phyloP scores from a whole-genome alignment of 805 yeast species.

The Wickerhamiella galacta region DNA sequence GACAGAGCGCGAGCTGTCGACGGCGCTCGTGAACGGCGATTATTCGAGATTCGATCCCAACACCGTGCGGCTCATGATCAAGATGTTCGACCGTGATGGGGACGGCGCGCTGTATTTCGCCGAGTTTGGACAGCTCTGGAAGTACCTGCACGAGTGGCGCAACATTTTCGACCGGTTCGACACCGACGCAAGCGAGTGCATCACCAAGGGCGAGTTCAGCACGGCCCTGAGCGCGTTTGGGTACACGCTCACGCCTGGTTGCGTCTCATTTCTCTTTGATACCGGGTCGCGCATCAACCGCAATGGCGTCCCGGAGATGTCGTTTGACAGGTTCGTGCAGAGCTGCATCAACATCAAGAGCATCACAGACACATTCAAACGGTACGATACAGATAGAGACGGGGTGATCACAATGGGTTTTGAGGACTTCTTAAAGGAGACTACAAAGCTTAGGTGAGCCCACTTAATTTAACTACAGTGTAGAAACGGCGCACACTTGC shows the following conservation, averaged over 20 bases:
- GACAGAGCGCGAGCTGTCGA: constrained; percentile 39
- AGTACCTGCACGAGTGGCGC: constrained; percentile 49
- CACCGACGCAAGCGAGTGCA: constrained; percentile 37
- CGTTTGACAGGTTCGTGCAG: constrained; percentile 72
- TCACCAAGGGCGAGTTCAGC: constrained; percentile 50
- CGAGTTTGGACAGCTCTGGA: constrained; percentile 53
- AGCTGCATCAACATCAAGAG: constrained; percentile 60
- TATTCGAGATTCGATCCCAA: constrained; percentile 43
- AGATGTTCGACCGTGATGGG: constrained; percentile 38
- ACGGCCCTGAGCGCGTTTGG: constrained; percentile 49
- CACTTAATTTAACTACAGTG: too few relatives aligned
- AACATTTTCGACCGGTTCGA: constrained; percentile 48
- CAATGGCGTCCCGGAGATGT: constrained; percentile 26
- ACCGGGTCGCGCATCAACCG: constrained; percentile 30
- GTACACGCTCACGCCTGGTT: constrained; percentile 39
- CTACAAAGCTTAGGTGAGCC: constrained; percentile 16
- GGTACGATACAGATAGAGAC: constrained; percentile 55
- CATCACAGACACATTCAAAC: constrained; percentile 62
- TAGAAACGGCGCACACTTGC: too few relatives aligned
- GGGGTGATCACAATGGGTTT: constrained; percentile 31
- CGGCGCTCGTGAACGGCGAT: constrained; percentile 46
- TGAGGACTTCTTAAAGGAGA: constrained; percentile 24
- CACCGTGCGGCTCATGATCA: constrained; percentile 46
- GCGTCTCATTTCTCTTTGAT: constrained; percentile 41
- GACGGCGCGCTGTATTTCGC: constrained; percentile 33